phyloP scores from a whole-genome alignment of 2,329 filamentous ascomycete species.

The Stromatinia cepivora region DNA sequence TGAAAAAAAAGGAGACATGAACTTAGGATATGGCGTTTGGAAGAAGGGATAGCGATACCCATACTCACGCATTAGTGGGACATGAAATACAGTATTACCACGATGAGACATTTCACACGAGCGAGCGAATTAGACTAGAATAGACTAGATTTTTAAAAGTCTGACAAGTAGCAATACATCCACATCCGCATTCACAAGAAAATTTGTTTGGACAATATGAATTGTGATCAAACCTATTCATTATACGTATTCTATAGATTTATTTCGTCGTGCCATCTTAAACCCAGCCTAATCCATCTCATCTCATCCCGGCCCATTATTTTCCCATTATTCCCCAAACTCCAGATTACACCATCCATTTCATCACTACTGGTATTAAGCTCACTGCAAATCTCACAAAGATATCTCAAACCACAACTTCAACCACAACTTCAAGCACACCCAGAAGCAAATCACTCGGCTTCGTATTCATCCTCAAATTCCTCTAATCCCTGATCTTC shows the following conservation, averaged over 20 bases:
- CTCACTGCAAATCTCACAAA: background rate
- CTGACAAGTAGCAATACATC: background rate
- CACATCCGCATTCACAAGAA: no score
- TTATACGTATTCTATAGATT: background rate
- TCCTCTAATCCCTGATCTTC: conserved; percentile 27
- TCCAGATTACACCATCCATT: conserved; percentile 6
- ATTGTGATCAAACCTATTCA: background rate
- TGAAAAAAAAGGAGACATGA: no score
- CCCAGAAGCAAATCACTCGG: background rate
- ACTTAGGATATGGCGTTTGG: no score
- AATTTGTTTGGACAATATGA: background rate
- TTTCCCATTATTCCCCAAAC: background rate
- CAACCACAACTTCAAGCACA: background rate
- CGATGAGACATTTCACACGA: background rate
- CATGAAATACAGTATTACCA: no score
- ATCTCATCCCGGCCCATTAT: background rate
- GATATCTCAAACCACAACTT: background rate
- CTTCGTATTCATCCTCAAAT: conserved; percentile 8
- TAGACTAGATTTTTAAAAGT: background rate
- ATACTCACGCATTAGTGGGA: background rate
- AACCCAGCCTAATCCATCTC: background rate
- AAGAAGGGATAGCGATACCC: no score
- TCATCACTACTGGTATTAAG: conserved; percentile 12
- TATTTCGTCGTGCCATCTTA: background rate
- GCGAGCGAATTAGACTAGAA: background rate